Conservation (phyloP, 352 stramenopile genomes). For the Globisporangium irregulare region DNA sequence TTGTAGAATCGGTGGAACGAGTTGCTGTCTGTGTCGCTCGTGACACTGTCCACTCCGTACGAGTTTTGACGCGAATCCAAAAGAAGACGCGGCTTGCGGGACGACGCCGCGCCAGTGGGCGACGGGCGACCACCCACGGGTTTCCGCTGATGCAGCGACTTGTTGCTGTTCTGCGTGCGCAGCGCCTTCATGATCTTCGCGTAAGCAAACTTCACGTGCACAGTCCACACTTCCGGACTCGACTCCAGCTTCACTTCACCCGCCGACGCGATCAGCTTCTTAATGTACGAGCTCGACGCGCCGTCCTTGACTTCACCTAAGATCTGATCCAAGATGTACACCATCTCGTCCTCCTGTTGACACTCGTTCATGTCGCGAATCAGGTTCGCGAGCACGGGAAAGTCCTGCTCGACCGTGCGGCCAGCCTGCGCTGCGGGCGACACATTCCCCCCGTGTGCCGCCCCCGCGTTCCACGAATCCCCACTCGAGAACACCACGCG, state of each 20-base stretch:
- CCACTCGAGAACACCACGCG: constrained; percentile 11
- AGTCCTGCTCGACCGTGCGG: constrained; percentile 63
- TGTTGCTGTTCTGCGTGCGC: constrained; percentile 30
- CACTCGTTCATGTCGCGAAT: constrained; percentile 78
- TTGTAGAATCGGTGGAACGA: constrained; percentile 80
- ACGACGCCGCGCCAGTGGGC: constrained; percentile 15
- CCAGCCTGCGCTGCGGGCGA: constrained; percentile 55
- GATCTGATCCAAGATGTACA: constrained; percentile 83
- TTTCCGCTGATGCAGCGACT: constrained; percentile 11
- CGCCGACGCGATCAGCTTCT: constrained; percentile 68
- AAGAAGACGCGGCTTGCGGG: constrained; percentile 6
- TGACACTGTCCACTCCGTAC: constrained; percentile 35
- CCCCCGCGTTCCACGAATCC: constrained; percentile 11
- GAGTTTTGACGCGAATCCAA: constrained; percentile 40
- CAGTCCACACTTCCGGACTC: constrained; percentile 58
- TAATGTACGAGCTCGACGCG: constrained; percentile 55
- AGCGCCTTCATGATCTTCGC: constrained; percentile 77
- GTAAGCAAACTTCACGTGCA: constrained; percentile 71
- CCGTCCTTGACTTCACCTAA: constrained; percentile 73
- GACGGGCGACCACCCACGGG: constrained; percentile 14
- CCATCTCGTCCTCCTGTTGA: constrained; percentile 71
- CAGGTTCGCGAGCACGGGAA: constrained; percentile 68
- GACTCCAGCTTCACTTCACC: constrained; percentile 74
- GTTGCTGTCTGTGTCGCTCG: constrained; percentile 13
- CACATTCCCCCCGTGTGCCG: constrained; percentile 10